Conservation (phyloP, 2,329 filamentous ascomycete species). For the Talaromyces atroroseus region DNA sequence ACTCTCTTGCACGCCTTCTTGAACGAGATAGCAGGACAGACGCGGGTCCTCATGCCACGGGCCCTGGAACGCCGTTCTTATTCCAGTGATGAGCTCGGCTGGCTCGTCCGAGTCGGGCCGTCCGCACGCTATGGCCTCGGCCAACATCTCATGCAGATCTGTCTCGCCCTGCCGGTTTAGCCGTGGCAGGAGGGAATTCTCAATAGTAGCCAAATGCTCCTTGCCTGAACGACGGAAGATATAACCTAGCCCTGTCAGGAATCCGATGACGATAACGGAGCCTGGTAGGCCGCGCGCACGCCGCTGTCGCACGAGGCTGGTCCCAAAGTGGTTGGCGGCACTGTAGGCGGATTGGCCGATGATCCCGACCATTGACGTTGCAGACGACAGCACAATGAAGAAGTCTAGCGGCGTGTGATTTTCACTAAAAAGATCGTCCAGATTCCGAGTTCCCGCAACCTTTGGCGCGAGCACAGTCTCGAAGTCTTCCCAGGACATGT, state of each 20-base stretch:
- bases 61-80: too few relatives aligned
- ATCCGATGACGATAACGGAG: slow-evolving; percentile 23
- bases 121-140: slow-evolving; percentile 46
- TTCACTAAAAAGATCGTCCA: slow-evolving; percentile 19
- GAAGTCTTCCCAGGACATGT: slow-evolving; percentile 29
- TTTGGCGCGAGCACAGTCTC: slow-evolving; percentile 31
- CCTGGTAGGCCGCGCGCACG: slow-evolving; percentile 11
- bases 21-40: too few relatives aligned
- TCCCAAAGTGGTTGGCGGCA: slow-evolving; percentile 20
- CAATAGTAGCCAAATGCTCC: background rate
- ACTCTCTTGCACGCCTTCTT: too few relatives aligned
- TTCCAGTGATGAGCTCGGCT: slow-evolving; percentile 18
- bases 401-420: slow-evolving; percentile 33
- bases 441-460: slow-evolving; percentile 28
- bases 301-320: slow-evolving; percentile 13
- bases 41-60: too few relatives aligned
- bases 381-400: slow-evolving; percentile 33
- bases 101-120: slow-evolving; percentile 21
- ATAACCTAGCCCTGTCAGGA: slow-evolving; percentile 25
- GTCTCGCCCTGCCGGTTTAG: slow-evolving; percentile 34
- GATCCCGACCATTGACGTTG: slow-evolving; percentile 21
- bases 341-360: slow-evolving; percentile 36
- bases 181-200: too few relatives aligned
- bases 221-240: slow-evolving; percentile 7
- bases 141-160: slow-evolving; percentile 49